A percentile compares a stretch with the other conserved stretches of the same genome.
phyloP scores from a whole-genome alignment of 768 basidiomycete species.

The Boletus eberwhitei region DNA sequence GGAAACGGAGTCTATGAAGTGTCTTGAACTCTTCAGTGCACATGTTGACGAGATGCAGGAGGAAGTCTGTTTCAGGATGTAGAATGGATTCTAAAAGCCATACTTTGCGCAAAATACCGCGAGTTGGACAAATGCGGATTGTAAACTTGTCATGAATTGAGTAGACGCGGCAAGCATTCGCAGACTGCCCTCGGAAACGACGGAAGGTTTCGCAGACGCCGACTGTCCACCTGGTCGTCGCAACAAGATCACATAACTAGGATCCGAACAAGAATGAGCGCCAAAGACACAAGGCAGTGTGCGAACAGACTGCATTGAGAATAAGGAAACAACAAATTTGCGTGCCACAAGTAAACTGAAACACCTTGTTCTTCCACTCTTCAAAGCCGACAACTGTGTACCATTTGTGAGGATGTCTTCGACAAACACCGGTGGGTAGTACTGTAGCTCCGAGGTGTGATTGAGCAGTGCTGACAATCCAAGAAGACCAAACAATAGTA shows the following conservation, averaged over 20 bases:
- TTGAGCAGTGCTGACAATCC: not conserved
- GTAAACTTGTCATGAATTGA: not conserved
- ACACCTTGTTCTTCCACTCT: not conserved
- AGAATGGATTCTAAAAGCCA: no score
- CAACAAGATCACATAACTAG: no score
- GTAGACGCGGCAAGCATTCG: not conserved
- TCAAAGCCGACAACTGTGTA: not conserved
- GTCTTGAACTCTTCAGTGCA: not conserved
- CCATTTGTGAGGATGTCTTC: not conserved
- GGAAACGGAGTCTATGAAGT: not conserved
- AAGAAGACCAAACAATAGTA: not conserved
- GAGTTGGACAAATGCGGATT: no score
- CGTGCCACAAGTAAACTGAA: not conserved
- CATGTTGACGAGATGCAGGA: not conserved
- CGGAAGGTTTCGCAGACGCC: no score
- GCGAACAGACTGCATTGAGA: not conserved
- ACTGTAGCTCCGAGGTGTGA: not conserved
- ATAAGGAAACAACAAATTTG: not conserved
- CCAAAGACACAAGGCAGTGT: not conserved
- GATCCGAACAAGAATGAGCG: not conserved
- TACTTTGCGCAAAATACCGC: no score
- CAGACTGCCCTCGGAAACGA: no score
- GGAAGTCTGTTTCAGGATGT: not conserved
- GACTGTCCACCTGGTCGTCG: no score
- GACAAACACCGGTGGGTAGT: not conserved